Conservation (phyloP, 2,329 filamentous ascomycete species). For the Sordariomycetes sp. region DNA sequence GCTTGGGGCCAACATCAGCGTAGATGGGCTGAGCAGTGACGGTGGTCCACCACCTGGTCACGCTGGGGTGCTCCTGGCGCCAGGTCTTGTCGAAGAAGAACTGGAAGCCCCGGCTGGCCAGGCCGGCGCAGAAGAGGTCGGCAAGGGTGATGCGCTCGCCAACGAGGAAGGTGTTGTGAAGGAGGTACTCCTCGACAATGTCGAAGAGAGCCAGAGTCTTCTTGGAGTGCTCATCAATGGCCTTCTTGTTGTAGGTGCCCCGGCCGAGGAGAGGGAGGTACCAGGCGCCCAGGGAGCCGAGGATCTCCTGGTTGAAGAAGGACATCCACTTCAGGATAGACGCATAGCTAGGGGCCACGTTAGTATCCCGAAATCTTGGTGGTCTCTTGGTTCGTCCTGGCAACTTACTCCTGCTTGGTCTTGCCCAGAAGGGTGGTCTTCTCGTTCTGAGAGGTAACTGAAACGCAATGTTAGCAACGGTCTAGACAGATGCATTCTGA, state of each 20-base stretch:
- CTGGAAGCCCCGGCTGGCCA: slow-evolving; percentile 81
- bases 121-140: slow-evolving; percentile 71
- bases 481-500: slow-evolving; percentile 9
- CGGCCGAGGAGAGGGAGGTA: slow-evolving; percentile 75
- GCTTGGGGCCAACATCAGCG: slow-evolving; percentile 62
- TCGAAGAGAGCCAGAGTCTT: slow-evolving; percentile 51
- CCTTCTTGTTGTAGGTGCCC: slow-evolving; percentile 95
- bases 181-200: slow-evolving; percentile 76
- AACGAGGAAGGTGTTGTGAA: slow-evolving; percentile 91
- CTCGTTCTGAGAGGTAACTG: slow-evolving; percentile 98
- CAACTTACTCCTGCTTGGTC: slow-evolving; percentile 94
- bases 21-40: slow-evolving; percentile 88
- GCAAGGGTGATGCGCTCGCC: slow-evolving; percentile 95
- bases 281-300: slow-evolving; percentile 62
- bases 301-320: slow-evolving; percentile 82
- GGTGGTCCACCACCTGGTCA: slow-evolving; percentile 89
- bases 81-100: slow-evolving; percentile 88
- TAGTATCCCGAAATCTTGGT: neutral
- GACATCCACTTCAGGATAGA: slow-evolving; percentile 98
- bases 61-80: slow-evolving; percentile 70
- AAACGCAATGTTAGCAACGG: slow-evolving; percentile 17
- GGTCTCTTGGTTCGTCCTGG: neutral
- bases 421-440: slow-evolving; percentile 98
- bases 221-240: slow-evolving; percentile 68
- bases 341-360: slow-evolving; percentile 52